Conservation (phyloP, 345 rosid genomes). For the Mercurialis annua region DNA sequence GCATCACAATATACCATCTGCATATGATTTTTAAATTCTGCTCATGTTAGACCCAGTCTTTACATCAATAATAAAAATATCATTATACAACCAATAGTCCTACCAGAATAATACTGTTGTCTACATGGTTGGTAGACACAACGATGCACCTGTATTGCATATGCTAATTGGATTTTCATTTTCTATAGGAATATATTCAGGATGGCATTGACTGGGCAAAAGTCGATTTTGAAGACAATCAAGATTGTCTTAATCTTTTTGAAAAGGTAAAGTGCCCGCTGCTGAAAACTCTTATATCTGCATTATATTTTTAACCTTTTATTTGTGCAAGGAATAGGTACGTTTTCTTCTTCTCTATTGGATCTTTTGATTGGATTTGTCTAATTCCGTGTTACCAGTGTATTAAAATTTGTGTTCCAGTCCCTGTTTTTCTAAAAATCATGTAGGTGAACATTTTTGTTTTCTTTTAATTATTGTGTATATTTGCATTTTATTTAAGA, state of each 20-base stretch:
- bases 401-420: neutral
- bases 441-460: neutral
- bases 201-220: constrained; percentile 99
- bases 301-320: neutral
- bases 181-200: constrained; percentile 81
- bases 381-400: neutral
- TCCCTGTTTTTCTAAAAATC: neutral
- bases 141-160: neutral
- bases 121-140: neutral
- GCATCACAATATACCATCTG: neutral
- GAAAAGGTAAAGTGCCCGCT: constrained; percentile 62
- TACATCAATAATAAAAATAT: neutral
- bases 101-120: neutral
- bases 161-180: constrained; percentile 11
- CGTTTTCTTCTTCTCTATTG: neutral
- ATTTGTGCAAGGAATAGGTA: neutral
- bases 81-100: neutral
- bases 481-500: neutral
- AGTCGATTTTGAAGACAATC: constrained; percentile 98
- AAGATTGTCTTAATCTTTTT: constrained; percentile 94
- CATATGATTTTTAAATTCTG: neutral
- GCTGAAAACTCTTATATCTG: neutral
- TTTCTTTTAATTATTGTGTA: neutral
- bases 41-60: neutral
- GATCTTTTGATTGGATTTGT: neutral